Percentiles rank a stretch among this genome's conserved stretches.
These are phyloP conservation scores for Quercus robur DNA, from an alignment of 306 rosid species.

Conservation along the genomic window DNA sequence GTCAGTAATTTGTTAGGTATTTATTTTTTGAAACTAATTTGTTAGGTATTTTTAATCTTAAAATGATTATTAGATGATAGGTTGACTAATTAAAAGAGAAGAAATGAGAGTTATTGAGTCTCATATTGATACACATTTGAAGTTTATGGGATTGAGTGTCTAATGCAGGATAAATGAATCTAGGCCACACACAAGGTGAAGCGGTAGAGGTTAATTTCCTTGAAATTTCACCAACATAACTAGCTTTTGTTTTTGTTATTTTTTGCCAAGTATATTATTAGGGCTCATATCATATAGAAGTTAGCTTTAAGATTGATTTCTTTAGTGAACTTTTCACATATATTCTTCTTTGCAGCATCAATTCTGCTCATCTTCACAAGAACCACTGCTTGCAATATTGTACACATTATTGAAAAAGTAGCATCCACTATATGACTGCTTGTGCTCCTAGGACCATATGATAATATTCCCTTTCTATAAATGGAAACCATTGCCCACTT, in stretches of 20 bases:
- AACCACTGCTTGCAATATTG: conserved; percentile 32
- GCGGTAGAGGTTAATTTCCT: conserved; percentile 28
- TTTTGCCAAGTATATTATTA: too few species aligned
- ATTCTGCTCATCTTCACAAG: conserved; percentile 48
- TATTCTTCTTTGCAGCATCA: conserved; percentile 52
- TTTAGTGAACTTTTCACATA: conserved; percentile 33
- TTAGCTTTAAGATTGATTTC: conserved; percentile 42
- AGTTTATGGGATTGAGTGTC: too few species aligned
- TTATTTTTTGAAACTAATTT: too few species aligned
- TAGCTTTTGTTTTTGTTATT: conserved; percentile 53
- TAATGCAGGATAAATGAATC: too few species aligned
- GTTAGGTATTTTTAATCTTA: too few species aligned
- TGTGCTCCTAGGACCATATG: too few species aligned
- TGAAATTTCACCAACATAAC: conserved; percentile 33
- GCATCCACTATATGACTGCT: conserved; percentile 3
- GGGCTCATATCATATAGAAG: conserved; percentile 27
- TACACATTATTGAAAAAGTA: conserved; percentile 31
- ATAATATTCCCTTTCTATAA: too few species aligned
- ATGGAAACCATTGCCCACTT: too few species aligned
- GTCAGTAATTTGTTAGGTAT: too few species aligned
- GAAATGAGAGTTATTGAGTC: too few species aligned
- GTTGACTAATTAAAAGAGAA: too few species aligned
- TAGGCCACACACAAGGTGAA: not conserved
- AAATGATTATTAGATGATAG: not conserved
- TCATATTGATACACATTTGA: too few species aligned